phyloP scores from a whole-genome alignment of 1,139 yeast species.

The Geotrichum histeridarum region DNA sequence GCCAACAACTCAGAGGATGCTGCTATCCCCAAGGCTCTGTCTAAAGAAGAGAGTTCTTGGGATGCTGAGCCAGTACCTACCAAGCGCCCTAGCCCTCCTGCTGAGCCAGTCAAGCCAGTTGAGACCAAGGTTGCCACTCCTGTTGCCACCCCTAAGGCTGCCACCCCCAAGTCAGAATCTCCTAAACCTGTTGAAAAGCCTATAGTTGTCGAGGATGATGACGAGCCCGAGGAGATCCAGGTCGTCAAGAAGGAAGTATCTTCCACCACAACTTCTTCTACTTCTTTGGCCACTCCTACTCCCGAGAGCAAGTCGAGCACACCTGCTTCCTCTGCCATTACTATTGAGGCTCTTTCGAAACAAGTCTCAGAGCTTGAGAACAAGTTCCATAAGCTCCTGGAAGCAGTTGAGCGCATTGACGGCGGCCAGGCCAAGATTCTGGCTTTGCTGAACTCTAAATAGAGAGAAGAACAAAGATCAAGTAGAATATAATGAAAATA shows the following conservation, averaged over 20 bases:
- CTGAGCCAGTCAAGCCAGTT: slow-evolving; percentile 18
- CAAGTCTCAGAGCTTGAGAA: slow-evolving; percentile 36
- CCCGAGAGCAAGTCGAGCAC: slow-evolving; percentile 1
- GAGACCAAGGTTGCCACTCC: slow-evolving; percentile 16
- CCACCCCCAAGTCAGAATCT: not conserved
- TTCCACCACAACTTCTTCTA: slow-evolving; percentile 4
- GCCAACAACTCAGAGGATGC: slow-evolving; percentile 46
- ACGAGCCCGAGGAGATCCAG: slow-evolving; percentile 8
- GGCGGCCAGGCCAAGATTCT: slow-evolving; percentile 15
- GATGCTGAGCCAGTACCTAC: slow-evolving; percentile 25
- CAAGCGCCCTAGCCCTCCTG: slow-evolving; percentile 18
- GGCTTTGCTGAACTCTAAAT: slow-evolving; percentile 8
- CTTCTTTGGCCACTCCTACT: not conserved
- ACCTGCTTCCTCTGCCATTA: slow-evolving; percentile 11
- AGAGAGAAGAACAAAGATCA: not conserved
- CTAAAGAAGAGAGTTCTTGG: slow-evolving; percentile 32
- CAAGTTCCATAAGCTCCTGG: slow-evolving; percentile 40
- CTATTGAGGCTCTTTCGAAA: slow-evolving; percentile 17
- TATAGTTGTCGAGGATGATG: slow-evolving; percentile 1
- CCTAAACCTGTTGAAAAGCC: slow-evolving; percentile 16
- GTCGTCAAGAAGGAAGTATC: slow-evolving; percentile 2
- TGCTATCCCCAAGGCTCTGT: slow-evolving; percentile 26
- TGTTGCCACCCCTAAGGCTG: slow-evolving; percentile 20
- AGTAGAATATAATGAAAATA: not conserved
- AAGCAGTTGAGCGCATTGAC: slow-evolving; percentile 9